A percentile compares a stretch with the other conserved stretches of the same genome.
These are phyloP conservation scores for Nothopassalora personata DNA, from an alignment of 2,329 filamentous ascomycete species.

Conservation along the genomic window DNA sequence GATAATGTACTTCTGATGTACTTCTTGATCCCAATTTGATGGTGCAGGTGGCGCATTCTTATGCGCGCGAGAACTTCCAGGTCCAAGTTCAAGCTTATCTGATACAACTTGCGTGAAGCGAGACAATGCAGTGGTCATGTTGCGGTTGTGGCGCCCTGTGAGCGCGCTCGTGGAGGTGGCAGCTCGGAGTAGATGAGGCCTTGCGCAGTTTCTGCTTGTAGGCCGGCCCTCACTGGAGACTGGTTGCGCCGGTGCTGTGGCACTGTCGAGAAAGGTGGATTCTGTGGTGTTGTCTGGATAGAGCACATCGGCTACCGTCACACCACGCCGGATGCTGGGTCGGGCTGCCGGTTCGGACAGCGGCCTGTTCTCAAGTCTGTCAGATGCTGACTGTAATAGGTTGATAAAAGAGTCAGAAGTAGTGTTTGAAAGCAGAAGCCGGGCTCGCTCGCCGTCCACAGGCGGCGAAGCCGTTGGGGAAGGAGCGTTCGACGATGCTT, in stretches of 20 bases:
- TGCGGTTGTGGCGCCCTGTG: background rate
- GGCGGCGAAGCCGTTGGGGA: background rate
- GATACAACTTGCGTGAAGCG: conserved; percentile 18
- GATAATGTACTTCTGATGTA: conserved; percentile 21
- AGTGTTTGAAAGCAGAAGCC: background rate
- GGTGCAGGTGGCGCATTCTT: conserved; percentile 20
- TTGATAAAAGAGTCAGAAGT: background rate
- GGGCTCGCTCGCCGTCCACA: background rate
- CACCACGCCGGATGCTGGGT: background rate
- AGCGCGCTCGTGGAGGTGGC: conserved; percentile 1
- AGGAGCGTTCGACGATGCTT: background rate
- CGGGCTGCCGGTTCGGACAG: conserved; percentile 16
- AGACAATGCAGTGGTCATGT: conserved; percentile 17
- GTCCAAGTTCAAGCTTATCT: conserved; percentile 21
- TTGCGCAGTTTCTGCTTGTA: background rate
- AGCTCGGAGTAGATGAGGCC: background rate
- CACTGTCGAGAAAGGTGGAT: background rate
- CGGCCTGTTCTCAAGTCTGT: conserved; percentile 12
- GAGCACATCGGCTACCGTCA: conserved; percentile 2
- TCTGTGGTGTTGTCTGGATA: conserved; percentile 1
- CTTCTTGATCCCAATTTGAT: conserved; percentile 24
- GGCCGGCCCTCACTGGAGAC: background rate
- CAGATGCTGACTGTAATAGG: conserved; percentile 8
- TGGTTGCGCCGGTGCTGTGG: background rate
- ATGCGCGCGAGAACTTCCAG: conserved; percentile 14